Percentiles rank a stretch among this genome's conserved stretches.
Evolutionary conservation across 148 eudicot genomes (phyloP).

Genomic region (Cornus controversa): DNA sequence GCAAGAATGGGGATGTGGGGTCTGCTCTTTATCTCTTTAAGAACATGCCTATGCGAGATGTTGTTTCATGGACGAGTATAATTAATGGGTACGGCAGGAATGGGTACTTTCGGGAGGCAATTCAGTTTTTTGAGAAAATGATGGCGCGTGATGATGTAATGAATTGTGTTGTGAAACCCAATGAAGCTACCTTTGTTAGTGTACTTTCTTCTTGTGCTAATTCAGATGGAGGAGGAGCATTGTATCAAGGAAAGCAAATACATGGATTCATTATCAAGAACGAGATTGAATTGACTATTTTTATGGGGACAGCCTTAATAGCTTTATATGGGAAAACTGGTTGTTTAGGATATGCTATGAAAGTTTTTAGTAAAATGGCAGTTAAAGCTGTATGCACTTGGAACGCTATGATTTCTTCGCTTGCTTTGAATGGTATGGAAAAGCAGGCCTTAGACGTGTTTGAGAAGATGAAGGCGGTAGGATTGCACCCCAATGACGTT

Average conservation of each 20-base stretch:
- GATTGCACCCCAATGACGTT: conserved; percentile 44
- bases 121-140: conserved; percentile 45
- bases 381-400: conserved; percentile 48
- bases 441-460: conserved; percentile 49
- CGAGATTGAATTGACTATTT: conserved; percentile 35
- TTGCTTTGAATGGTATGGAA: conserved; percentile 56
- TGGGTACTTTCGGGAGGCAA: conserved; percentile 31
- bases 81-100: conserved; percentile 45
- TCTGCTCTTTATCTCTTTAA: conserved; percentile 41
- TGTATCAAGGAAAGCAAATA: conserved; percentile 54
- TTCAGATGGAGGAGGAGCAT: conserved; percentile 22
- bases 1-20: conserved; percentile 45
- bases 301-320: conserved; percentile 49
- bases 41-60: conserved; percentile 42
- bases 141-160: conserved; percentile 34
- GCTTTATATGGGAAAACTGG: conserved; percentile 57
- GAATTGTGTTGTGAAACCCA: conserved; percentile 36
- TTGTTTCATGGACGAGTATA: conserved; percentile 64
- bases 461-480: conserved; percentile 39
- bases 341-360: conserved; percentile 35
- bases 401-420: conserved; percentile 52
- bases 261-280: conserved; percentile 60
- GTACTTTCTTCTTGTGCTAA: conserved; percentile 52
- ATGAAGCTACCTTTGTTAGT: conserved; percentile 63
- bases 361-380: conserved; percentile 35